Conservation (phyloP, 1,284 basidiomycete genomes). For the Uromyces viciae-fabae region DNA sequence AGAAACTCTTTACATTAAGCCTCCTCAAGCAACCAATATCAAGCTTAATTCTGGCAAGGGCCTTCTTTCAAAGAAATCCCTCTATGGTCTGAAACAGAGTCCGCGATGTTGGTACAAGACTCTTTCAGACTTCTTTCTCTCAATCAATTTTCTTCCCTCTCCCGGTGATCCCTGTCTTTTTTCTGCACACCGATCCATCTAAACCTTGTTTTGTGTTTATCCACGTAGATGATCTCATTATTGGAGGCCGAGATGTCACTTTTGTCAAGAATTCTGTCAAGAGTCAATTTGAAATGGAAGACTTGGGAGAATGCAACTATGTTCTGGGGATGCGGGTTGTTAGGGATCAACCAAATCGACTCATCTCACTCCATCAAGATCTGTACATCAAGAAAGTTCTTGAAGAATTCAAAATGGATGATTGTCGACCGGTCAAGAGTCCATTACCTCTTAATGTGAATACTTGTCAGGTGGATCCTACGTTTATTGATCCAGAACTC, state of each 20-base stretch:
- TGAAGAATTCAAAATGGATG: not conserved
- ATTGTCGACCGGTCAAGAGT: not conserved
- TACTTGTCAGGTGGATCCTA: not conserved
- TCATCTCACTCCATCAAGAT: not conserved
- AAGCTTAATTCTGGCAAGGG: not conserved
- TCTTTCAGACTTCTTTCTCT: not conserved
- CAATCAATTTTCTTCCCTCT: not conserved
- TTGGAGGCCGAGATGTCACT: not conserved
- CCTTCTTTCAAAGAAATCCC: not conserved
- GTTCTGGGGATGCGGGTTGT: not conserved
- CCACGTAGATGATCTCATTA: not conserved
- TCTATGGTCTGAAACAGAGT: not conserved
- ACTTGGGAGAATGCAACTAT: not conserved
- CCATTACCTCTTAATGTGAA: not conserved
- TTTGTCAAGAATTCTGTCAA: not conserved
- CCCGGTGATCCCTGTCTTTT: not conserved
- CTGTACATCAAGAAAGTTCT: not conserved
- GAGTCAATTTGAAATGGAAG: not conserved
- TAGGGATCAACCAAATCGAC: not conserved
- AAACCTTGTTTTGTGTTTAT: not conserved
- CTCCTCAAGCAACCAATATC: not conserved
- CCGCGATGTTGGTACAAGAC: not conserved
- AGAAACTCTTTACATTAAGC: not conserved
- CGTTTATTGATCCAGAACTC: not conserved
- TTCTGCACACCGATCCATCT: not conserved